A percentile compares a stretch with the other conserved stretches of the same genome.
phyloP scores from a whole-genome alignment of 1,284 basidiomycete species.

The Paramarasmius palmivorus region DNA sequence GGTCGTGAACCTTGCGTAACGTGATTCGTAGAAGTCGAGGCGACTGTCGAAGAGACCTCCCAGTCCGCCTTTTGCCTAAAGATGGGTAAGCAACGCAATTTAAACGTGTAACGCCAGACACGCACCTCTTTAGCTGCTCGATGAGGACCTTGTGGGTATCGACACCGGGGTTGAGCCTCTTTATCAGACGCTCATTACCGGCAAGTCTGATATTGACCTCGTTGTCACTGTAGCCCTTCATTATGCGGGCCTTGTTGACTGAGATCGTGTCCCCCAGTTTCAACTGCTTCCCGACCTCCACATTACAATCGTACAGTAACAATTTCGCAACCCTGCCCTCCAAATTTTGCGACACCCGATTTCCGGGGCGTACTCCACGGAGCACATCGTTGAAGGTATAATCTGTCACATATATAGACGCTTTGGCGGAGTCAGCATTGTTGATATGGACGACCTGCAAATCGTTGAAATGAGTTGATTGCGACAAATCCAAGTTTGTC shows the following conservation, averaged over 20 bases:
- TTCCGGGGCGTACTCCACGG: conserved; percentile 24
- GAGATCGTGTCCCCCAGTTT: conserved; percentile 42
- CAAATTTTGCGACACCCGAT: conserved; percentile 40
- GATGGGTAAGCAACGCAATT: background rate
- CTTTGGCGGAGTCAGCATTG: conserved; percentile 29
- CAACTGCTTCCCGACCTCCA: conserved; percentile 39
- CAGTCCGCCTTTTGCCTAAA: background rate
- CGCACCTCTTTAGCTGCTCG: conserved; percentile 5
- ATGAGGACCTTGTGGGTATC: conserved; percentile 6
- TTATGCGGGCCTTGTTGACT: conserved; percentile 54
- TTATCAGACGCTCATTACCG: conserved; percentile 54
- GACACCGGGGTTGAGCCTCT: conserved; percentile 38
- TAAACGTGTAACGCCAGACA: background rate
- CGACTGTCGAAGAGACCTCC: background rate
- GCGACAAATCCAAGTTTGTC: background rate
- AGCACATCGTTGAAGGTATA: conserved; percentile 57
- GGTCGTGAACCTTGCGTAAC: background rate
- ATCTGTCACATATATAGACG: conserved; percentile 61
- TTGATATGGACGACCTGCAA: conserved; percentile 48
- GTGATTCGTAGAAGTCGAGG: background rate
- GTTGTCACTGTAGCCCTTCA: conserved; percentile 28
- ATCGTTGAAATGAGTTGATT: conserved; percentile 12
- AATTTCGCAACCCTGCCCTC: conserved; percentile 57
- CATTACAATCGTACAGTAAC: conserved; percentile 49
- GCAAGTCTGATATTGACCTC: conserved; percentile 49